These are phyloP conservation scores for Ceratonia siliqua DNA, from an alignment of 306 rosid genomes.

Conservation along the genomic window DNA sequence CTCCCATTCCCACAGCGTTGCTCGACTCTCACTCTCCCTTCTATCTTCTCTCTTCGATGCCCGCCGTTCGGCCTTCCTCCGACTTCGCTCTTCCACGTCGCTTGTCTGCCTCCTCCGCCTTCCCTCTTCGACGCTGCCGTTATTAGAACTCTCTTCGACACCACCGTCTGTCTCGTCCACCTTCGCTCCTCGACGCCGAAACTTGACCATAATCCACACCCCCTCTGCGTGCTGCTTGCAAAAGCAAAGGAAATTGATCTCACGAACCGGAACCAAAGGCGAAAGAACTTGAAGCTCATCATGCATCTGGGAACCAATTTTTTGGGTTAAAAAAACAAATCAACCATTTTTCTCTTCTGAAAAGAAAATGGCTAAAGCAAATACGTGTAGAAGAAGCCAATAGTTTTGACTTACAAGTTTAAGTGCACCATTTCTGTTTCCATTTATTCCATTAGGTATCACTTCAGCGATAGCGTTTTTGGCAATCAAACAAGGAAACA, in stretches of 20 bases:
- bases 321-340: neutral
- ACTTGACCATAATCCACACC: slow-evolving; percentile 41
- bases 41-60: no score
- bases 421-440: slow-evolving; percentile 87
- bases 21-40: no score
- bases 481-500: slow-evolving; percentile 88
- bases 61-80: no score
- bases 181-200: no score
- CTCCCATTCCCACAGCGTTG: no score
- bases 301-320: slow-evolving; percentile 63
- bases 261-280: slow-evolving; percentile 86
- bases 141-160: no score
- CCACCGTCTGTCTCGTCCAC: no score
- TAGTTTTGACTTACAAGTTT: slow-evolving; percentile 56
- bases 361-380: neutral
- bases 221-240: slow-evolving; percentile 99
- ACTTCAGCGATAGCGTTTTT: slow-evolving; percentile 76
- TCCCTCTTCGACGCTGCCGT: no score
- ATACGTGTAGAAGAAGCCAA: neutral
- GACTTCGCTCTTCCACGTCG: no score
- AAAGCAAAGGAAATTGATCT: slow-evolving; percentile 77
- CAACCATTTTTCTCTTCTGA: neutral
- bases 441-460: slow-evolving; percentile 81
- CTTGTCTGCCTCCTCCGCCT: no score
- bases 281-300: slow-evolving; percentile 95